Evolutionary conservation across 1,284 basidiomycete genomes (phyloP), one percentile per base, ranked within the genome.

Genomic region (Porodaedalea pini): DNA sequence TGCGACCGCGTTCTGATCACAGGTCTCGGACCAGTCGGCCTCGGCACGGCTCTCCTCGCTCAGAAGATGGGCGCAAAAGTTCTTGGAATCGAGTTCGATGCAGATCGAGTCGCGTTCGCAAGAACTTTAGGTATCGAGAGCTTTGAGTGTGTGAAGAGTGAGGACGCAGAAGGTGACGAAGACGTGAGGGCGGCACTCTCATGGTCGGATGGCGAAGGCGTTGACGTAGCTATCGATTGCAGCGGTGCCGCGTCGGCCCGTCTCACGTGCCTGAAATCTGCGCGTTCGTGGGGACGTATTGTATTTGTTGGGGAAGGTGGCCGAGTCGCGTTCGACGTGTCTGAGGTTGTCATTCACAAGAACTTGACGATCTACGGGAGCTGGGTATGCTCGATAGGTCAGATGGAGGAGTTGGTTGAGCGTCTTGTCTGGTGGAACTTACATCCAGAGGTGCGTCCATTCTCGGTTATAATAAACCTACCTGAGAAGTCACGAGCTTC

Each of bases 241-340:
- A 53, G 49, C 31, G 61, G 61, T 25, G 37, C 60, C 17, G 43
- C 58, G 10, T 27, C 49, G 8, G 61, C 57, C 15, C 53, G 61
- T 19, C 25, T 60, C 2, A 52, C 54, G 2, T 56, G 61, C 41
- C 43, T 62, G 6, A 58, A 53, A 32, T 43, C 61, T 11, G 50
- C 52, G 7, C 39, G 57, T n/a, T 19, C 31, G 6, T 61, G 60
- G 60, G 60, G 60, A 36, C 57, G 60, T 0, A 40, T 61, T 23
- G 60, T 61, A 8, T 61, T 61, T 21, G 60, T 61, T 2, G 60
- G 60, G 1, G 60, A 61, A 41, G 60, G 56, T 13, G 60, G 60
- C 2, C 11, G 21, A 6, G 57, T 61, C 6, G 34, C 37, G 15
- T 55, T 61, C 21, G 60, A 61, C 13, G 60, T 61, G 5, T 61